Evolutionary conservation across 768 basidiomycete species (phyloP).

Genomic region (Suillus clintonianus): DNA sequence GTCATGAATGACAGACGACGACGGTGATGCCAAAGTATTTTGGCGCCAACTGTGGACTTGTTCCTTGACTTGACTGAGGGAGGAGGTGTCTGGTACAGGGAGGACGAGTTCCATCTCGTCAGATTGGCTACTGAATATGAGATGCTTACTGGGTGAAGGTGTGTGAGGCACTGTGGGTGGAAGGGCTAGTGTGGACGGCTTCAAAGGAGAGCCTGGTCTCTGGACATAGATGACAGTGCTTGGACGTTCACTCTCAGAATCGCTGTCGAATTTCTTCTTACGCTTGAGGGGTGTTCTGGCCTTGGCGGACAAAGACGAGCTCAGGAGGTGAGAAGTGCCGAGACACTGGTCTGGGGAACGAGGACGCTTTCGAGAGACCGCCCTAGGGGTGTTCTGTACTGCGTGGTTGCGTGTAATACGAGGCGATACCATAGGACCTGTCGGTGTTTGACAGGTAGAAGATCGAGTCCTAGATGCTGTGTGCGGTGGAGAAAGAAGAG

Average conservation of each 20-base stretch:
- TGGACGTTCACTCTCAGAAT: slow-evolving; percentile 7
- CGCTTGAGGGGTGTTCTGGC: slow-evolving; percentile 22
- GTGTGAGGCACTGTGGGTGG: slow-evolving; percentile 17
- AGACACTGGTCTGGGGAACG: slow-evolving; percentile 22
- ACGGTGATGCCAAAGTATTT: slow-evolving; percentile 24
- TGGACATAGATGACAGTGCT: slow-evolving; percentile 12
- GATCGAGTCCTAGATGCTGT: slow-evolving; percentile 3
- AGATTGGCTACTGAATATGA: slow-evolving; percentile 67
- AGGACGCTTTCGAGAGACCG: slow-evolving; percentile 23
- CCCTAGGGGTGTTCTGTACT: slow-evolving; percentile 10
- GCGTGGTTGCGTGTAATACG: slow-evolving; percentile 12
- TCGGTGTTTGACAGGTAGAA: slow-evolving; percentile 10
- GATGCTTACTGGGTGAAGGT: slow-evolving; percentile 25
- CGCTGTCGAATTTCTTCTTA: slow-evolving; percentile 17
- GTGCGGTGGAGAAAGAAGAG: neutral
- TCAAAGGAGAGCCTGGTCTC: slow-evolving; percentile 29
- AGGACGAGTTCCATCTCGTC: slow-evolving; percentile 59
- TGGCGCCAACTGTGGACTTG: slow-evolving; percentile 47
- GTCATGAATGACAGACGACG: slow-evolving; percentile 10
- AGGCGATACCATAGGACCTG: slow-evolving; percentile 8
- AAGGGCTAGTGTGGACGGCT: slow-evolving; percentile 34
- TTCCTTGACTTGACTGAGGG: slow-evolving; percentile 34
- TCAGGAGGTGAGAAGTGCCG: neutral
- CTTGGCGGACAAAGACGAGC: slow-evolving; percentile 11
- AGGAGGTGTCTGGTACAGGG: slow-evolving; percentile 23